phyloP scores from a whole-genome alignment of 345 rosid genomes.

The Garcia nutans region DNA sequence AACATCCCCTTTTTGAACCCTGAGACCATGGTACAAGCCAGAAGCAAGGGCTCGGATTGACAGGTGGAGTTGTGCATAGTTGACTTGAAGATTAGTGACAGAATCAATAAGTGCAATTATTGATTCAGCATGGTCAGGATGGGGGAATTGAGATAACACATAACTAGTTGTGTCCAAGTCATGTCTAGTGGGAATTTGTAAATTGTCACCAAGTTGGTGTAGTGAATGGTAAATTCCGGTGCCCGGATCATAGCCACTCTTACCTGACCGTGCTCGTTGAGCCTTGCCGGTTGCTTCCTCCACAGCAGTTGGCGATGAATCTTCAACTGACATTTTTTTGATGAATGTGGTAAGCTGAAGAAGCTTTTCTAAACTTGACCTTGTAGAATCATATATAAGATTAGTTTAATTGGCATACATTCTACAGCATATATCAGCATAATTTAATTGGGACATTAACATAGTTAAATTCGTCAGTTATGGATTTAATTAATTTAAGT shows the following conservation, averaged over 20 bases:
- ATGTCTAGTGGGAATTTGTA: conserved; percentile 33
- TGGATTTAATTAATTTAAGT: background rate
- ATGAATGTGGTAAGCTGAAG: background rate
- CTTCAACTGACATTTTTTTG: conserved; percentile 31
- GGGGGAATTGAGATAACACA: conserved; percentile 48
- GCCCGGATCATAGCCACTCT: conserved; percentile 37
- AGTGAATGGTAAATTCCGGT: conserved; percentile 49
- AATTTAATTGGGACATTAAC: background rate
- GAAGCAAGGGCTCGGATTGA: conserved; percentile 47
- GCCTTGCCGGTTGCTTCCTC: conserved; percentile 17
- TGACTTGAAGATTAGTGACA: conserved; percentile 27
- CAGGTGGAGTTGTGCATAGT: conserved; percentile 42
- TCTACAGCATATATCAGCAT: too few species aligned
- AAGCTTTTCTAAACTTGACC: background rate
- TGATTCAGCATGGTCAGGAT: conserved; percentile 31
- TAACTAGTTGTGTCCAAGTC: conserved; percentile 39
- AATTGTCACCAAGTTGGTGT: conserved; percentile 27
- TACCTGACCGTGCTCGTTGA: background rate
- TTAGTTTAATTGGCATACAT: background rate
- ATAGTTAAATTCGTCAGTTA: conserved; percentile 14
- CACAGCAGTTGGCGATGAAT: conserved; percentile 11
- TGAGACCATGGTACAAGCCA: conserved; percentile 43
- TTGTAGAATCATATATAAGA: background rate
- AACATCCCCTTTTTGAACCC: conserved; percentile 52
- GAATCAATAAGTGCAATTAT: conserved; percentile 49